A percentile compares a stretch with the other conserved stretches of the same genome.
Conservation (phyloP, 257 asterid genomes). For the Sherardia arvensis region DNA sequence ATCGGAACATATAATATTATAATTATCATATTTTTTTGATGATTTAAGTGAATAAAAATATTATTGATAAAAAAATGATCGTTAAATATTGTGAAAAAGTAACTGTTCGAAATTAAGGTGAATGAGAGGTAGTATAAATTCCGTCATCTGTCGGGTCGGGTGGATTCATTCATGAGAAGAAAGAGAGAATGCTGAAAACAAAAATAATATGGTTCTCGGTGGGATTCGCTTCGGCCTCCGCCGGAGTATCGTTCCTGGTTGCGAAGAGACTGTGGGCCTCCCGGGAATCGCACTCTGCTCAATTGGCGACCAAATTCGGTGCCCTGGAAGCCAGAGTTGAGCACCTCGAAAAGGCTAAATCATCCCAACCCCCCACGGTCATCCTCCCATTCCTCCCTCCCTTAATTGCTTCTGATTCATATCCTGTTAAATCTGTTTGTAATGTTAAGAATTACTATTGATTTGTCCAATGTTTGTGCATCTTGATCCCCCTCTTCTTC, state of each 20-base stretch:
- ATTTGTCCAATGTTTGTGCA: too few relatives aligned
- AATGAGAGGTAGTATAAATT: too few relatives aligned
- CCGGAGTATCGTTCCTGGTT: background rate
- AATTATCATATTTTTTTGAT: too few relatives aligned
- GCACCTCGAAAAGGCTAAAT: slow-evolving; percentile 2
- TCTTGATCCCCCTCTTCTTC: background rate
- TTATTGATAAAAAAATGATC: too few relatives aligned
- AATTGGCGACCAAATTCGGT: background rate
- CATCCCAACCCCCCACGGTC: background rate
- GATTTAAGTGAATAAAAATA: too few relatives aligned
- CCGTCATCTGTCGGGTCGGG: too few relatives aligned
- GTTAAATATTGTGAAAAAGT: too few relatives aligned
- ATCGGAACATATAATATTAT: too few relatives aligned
- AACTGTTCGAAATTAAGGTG: too few relatives aligned
- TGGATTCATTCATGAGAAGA: background rate
- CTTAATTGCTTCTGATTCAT: too few relatives aligned
- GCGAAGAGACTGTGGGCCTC: slow-evolving; percentile 9
- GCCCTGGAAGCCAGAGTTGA: slow-evolving; percentile 2
- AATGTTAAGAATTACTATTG: too few relatives aligned
- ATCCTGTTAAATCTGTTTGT: too few relatives aligned
- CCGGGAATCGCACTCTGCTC: slow-evolving; percentile 1
- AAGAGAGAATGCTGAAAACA: background rate
- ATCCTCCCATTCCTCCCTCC: background rate
- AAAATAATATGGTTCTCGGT: background rate
- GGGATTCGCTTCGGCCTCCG: slow-evolving; percentile 6